Base-by-base conservation (phyloP, 225 moss, liverwort and hornwort species). In the Sphagnum tenellum region DNA sequence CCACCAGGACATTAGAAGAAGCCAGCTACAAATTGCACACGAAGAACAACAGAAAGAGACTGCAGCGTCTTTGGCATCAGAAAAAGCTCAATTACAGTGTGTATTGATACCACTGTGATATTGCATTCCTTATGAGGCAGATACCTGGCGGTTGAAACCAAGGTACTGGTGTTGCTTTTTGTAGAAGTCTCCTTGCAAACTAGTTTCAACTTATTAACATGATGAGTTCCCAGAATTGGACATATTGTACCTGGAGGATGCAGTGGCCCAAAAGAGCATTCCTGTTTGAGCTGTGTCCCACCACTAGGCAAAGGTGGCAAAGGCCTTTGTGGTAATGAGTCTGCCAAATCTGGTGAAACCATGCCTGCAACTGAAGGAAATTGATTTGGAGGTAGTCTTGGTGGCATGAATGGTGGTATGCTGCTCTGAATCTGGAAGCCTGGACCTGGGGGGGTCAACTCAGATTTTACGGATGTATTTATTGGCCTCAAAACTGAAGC, bases 241-340 rank as follows among this genome's bases (percentile, higher is more conserved):
- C 52, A 13, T n/a, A 49, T 63, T 2, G 2, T 63, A 63, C 63
- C 63, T 63, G 63, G 48, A 11, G 49, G 63, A 50, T 49, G 50
- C 8, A 5, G 46, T 7, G 63, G 12, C 13, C 47, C 4, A 63
- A 63, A 63, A 63, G 63, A n/a, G 48, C 50, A 12, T 48, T 2
- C 63, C 13, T 50, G 50, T 11, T n/a, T 63, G 63, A 12, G 48
- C 9, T 52, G 52, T 29, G 49, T 8, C 12, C 63, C 63, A 63
- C 5, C 50, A 4, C 4, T 9, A 2, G 63, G 12, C 63, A 48
- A 63, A 11, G 63, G 10, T 63, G 48, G 63, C n/a, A 29, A 13
- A 29, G 63, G 63, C 12, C 63, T 63, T 63, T 47, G 47, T 12
- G 49, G 62, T 13, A 47, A 63, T 63, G 48, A 49, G 50, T 49